phyloP scores from a whole-genome alignment of 2,329 filamentous ascomycete species.

The Tolypocladium ophioglossoides region DNA sequence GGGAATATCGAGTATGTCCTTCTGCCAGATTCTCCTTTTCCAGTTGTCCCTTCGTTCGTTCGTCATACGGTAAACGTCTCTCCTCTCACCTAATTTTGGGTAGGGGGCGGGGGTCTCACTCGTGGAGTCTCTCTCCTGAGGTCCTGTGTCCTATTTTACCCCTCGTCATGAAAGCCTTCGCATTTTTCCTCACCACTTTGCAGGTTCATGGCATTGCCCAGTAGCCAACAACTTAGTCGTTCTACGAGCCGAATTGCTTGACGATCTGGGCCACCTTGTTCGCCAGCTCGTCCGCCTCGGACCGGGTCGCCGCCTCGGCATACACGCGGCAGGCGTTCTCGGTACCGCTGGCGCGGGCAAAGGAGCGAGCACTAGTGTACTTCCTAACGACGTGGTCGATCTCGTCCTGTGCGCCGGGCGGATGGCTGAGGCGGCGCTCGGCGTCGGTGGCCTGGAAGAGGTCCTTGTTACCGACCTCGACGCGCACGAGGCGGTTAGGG shows the following conservation, averaged over 20 bases:
- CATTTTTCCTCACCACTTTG: background rate
- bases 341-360: slow-evolving; percentile 86
- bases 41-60: background rate
- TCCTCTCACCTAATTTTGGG: background rate
- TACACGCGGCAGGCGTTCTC: slow-evolving; percentile 96
- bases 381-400: slow-evolving; percentile 85
- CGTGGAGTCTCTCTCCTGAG: background rate
- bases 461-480: slow-evolving; percentile 80
- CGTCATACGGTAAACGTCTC: background rate
- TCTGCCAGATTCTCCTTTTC: background rate
- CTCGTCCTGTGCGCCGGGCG: slow-evolving; percentile 67
- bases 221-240: background rate
- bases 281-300: slow-evolving; percentile 84
- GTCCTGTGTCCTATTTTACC: no score
- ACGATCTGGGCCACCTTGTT: slow-evolving; percentile 71
- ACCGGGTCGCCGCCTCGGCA: slow-evolving; percentile 81
- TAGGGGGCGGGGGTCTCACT: background rate
- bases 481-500: slow-evolving; percentile 87
- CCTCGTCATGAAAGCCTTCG: background rate
- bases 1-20: background rate
- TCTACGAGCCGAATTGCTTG: slow-evolving; percentile 39
- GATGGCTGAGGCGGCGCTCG: slow-evolving; percentile 75
- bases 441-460: slow-evolving; percentile 88
- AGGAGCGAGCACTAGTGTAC: slow-evolving; percentile 80
- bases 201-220: background rate